A percentile compares a stretch with the other conserved stretches of the same genome.
Conservation (phyloP, 371 early-diverging fungal genomes). For the Globomyces sp. region DNA sequence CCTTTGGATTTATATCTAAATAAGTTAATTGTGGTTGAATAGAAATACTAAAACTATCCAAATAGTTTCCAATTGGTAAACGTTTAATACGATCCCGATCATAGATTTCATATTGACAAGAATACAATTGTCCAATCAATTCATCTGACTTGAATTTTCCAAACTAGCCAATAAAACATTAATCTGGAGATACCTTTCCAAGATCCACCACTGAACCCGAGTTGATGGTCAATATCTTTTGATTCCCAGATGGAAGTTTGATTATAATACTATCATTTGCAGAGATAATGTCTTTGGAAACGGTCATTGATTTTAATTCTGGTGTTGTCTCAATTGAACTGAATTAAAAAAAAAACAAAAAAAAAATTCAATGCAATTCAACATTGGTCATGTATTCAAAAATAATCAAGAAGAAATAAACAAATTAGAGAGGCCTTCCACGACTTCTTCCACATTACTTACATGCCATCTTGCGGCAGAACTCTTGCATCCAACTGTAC, state of each 20-base stretch:
- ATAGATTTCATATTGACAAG: constrained; percentile 81
- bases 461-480: constrained; percentile 32
- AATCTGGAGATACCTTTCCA: constrained; percentile 59
- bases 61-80: constrained; percentile 16
- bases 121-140: constrained; percentile 80
- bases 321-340: too few species aligned
- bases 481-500: constrained; percentile 47
- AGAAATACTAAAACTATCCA: constrained; percentile 24
- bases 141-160: constrained; percentile 76
- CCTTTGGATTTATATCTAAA: constrained; percentile 26
- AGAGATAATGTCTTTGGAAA: constrained; percentile 1
- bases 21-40: too few species aligned
- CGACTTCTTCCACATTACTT: neutral
- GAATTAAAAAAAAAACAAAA: too few species aligned
- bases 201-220: constrained; percentile 49
- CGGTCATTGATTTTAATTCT: neutral
- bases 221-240: neutral
- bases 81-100: constrained; percentile 39
- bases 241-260: constrained; percentile 16
- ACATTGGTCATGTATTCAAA: too few species aligned
- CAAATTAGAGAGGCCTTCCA: neutral
- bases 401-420: too few species aligned
- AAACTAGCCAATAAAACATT: constrained; percentile 46
- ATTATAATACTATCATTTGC: neutral
- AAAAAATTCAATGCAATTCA: too few species aligned